Evolutionary conservation across 495 filamentous ascomycete species (phyloP).

Genomic region (Penicillium parvum): DNA sequence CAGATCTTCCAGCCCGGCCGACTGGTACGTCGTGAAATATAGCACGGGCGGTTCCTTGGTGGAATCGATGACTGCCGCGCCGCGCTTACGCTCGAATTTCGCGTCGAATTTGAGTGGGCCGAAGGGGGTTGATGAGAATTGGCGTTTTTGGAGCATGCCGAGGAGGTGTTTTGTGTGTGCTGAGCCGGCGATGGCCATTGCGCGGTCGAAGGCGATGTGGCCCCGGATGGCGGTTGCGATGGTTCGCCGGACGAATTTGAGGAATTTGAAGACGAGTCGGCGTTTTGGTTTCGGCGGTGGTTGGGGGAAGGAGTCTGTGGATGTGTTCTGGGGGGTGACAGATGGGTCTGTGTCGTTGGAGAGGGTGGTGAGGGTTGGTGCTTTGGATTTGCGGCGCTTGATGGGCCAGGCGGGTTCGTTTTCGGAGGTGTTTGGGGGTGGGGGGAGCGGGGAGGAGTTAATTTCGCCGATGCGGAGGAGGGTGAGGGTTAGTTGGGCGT

Average conservation of each 20-base stretch:
- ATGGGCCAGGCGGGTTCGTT: constrained; percentile 19
- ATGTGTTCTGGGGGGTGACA: background rate
- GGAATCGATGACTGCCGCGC: constrained; percentile 64
- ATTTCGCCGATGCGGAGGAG: constrained; percentile 82
- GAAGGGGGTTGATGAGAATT: constrained; percentile 34
- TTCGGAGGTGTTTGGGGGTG: constrained; percentile 55
- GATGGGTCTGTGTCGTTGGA: constrained; percentile 20
- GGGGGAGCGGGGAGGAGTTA: constrained; percentile 75
- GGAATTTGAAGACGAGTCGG: constrained; percentile 48
- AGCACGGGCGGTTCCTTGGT: constrained; percentile 41
- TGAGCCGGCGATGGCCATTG: constrained; percentile 62
- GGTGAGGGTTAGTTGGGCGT: constrained; percentile 81
- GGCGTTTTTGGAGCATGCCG: constrained; percentile 56
- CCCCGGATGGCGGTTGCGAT: constrained; percentile 64
- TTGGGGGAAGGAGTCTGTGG: background rate
- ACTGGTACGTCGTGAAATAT: constrained; percentile 49
- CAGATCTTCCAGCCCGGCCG: constrained; percentile 20
- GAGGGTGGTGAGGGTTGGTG: constrained; percentile 14
- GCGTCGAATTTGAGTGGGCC: constrained; percentile 76
- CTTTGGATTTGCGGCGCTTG: constrained; percentile 34
- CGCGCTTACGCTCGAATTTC: constrained; percentile 66
- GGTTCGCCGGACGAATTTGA: constrained; percentile 66
- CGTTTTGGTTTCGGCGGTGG: constrained; percentile 33
- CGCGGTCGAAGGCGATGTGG: constrained; percentile 63
- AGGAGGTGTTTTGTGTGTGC: constrained; percentile 65